phyloP scores from a whole-genome alignment of 495 filamentous ascomycete species.

The Xylaria castorea region DNA sequence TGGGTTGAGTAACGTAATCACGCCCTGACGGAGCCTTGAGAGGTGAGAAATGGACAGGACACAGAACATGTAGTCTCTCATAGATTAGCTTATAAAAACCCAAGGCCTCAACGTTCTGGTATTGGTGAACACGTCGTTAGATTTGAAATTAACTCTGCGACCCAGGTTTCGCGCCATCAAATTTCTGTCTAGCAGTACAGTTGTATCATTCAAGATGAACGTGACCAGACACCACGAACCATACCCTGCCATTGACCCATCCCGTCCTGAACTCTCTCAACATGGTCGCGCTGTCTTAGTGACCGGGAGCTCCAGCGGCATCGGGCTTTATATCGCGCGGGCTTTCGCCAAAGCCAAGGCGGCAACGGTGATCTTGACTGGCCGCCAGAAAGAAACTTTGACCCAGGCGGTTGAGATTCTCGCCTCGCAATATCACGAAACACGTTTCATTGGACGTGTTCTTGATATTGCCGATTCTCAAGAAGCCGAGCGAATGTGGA shows the following conservation, averaged over 20 bases:
- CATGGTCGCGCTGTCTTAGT: slow-evolving; percentile 54
- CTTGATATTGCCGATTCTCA: slow-evolving; percentile 36
- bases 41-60: background rate
- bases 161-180: background rate
- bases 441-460: background rate
- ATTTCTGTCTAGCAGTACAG: background rate
- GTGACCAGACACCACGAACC: slow-evolving; percentile 42
- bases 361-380: slow-evolving; percentile 43
- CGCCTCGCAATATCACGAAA: background rate
- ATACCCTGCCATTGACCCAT: slow-evolving; percentile 54
- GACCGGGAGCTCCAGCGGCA: slow-evolving; percentile 51
- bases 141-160: background rate
- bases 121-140: background rate
- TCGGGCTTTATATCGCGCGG: slow-evolving; percentile 46
- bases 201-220: background rate
- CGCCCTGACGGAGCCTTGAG: background rate
- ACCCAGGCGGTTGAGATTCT: background rate
- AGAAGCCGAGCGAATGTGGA: slow-evolving; percentile 44
- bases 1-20: background rate
- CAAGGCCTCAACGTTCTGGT: background rate
- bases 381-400: slow-evolving; percentile 30
- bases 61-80: background rate
- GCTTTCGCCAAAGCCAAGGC: slow-evolving; percentile 46
- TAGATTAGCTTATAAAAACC: background rate
- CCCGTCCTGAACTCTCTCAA: slow-evolving; percentile 49